Evolutionary conservation across 495 filamentous ascomycete genomes (phyloP), one percentile per base, ranked within the genome.

Genomic region (Immersiella caudata): DNA sequence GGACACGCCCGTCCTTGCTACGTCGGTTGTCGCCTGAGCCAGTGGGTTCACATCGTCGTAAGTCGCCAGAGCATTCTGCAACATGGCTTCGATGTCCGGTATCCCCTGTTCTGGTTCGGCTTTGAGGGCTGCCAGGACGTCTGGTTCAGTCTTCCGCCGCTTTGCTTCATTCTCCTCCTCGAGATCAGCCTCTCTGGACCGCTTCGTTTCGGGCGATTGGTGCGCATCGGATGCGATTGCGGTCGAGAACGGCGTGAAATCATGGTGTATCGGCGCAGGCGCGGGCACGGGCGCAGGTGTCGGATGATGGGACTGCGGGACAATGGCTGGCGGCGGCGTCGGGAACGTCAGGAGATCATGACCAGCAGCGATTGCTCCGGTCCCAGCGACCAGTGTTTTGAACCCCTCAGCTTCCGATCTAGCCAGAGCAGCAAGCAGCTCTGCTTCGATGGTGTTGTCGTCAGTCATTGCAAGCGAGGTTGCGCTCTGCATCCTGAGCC

Each of bases 141-240:
- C 51, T 14, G 50, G 70, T 29, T 80, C 79, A 27, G 64, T 74
- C 64, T 78, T 80, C 12, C 69, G 62, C n/a, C 79, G 76, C 66
- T 81, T 82, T 18, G 70, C 72, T 26, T 64, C 61, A 56, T 65
- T 70, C 26, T 70, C 71, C 8, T 74, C 73, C 29, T 66, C 64
- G n/a, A 68, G 46, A 27, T 24, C 50, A 9, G 77, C 73, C 24
- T 75, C 76, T 62, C 76, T 67, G 6, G 67, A 66, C n/a, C 79
- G 74, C 65, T 81, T 82, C 18, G 74, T 51, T 25, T 70, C 52
- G 7, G 20, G 36, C 25, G 51, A 14, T 52, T 54, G 58, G 20
- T 49, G 60, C 2, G 40, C 1, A 1, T 6, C 40, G 11, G 16
- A 2, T 4, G 52, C 55, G 24, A 24, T 5, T 20, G 16, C 25